Evolutionary conservation across 2,329 filamentous ascomycete species (phyloP), one percentile per base, ranked within the genome.

Genomic region (Colletotrichum sp.): DNA sequence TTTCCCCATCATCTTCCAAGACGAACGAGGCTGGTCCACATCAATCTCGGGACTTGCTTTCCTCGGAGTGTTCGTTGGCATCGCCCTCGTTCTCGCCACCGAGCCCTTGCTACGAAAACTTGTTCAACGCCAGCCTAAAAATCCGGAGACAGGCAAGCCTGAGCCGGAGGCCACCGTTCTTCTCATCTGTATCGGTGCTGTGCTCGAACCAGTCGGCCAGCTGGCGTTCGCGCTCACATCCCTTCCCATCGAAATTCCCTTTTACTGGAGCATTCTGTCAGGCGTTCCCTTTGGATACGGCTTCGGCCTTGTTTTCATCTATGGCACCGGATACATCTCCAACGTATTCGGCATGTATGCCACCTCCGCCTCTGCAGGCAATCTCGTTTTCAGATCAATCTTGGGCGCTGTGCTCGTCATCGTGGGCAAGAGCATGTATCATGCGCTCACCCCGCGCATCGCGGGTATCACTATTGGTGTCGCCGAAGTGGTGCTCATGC

Each of bases 141-240:
- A 93, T 79, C 90, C 90, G 0, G 89, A 89, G 44, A 93, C 91
- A 0, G 91, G 90, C 3, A 89, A 89, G 68, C 86, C 87, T 0
- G 87, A 89, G 2, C 92, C 92, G 0, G 92, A 94, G 82, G 90
- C 91, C 11, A 91, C 92, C 87, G 91, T 94, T 39, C 89, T 88
- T 55, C 87, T 92, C 30, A 89, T 93, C 4, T 93, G 91, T 79
- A 88, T 93, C n/a, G 90, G 89, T 3, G 90, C 92, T 0, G 82
- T 93, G 1, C 83, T 91, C 1, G 87, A 91, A 4, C 92, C 92
- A 0, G 81, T 90, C 3, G 92, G 92, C 29, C 88, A 93, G 78
- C 86, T 93, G 62, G 91, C 90, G 84, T 93, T 93, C 77, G 90
- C 92, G 0, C 93, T 92, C 91, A 93, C 91, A 0, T 92, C 89